Percentiles rank a stretch among this genome's conserved stretches.
Evolutionary conservation across 805 yeast genomes (phyloP).

Genomic region (Cyberlindnera meyerae): DNA sequence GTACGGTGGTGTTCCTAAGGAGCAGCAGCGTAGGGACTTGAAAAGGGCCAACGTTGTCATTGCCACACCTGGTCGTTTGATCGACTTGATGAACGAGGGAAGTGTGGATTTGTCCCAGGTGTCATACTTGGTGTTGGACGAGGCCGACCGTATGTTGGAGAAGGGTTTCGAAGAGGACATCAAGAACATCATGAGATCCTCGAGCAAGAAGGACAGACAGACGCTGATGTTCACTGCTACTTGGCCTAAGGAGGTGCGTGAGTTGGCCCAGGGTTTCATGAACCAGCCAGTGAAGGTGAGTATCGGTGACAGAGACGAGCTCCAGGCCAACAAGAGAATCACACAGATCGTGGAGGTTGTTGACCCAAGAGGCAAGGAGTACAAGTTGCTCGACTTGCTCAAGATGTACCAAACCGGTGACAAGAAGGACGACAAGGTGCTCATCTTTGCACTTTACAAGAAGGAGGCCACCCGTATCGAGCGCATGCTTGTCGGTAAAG

Average conservation of each 20-base stretch:
- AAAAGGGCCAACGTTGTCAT: slow-evolving; percentile 72
- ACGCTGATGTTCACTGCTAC: slow-evolving; percentile 99
- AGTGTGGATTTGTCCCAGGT: slow-evolving; percentile 64
- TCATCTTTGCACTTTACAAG: slow-evolving; percentile 91
- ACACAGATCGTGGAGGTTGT: slow-evolving; percentile 91
- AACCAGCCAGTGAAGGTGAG: slow-evolving; percentile 80
- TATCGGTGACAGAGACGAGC: slow-evolving; percentile 91
- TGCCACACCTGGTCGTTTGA: slow-evolving; percentile 97
- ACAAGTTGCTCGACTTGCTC: slow-evolving; percentile 61
- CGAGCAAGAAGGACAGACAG: slow-evolving; percentile 57
- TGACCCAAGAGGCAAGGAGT: slow-evolving; percentile 73
- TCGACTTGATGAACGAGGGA: slow-evolving; percentile 88
- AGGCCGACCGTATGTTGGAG: slow-evolving; percentile 98
- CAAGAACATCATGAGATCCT: slow-evolving; percentile 66
- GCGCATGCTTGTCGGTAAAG: slow-evolving; percentile 62
- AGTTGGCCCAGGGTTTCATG: slow-evolving; percentile 83
- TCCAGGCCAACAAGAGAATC: slow-evolving; percentile 90
- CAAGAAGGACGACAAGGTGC: slow-evolving; percentile 68
- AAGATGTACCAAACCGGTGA: slow-evolving; percentile 68
- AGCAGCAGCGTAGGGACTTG: slow-evolving; percentile 74
- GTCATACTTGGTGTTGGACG: slow-evolving; percentile 84
- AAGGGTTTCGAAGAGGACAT: slow-evolving; percentile 98
- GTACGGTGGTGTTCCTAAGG: slow-evolving; percentile 97
- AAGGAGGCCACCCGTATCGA: slow-evolving; percentile 95
- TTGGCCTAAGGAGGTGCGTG: slow-evolving; percentile 99